Percentiles rank a stretch among this genome's conserved stretches.
These are phyloP conservation scores for Kwoniella mangroviensis DNA, from an alignment of 768 basidiomycete species.

Conservation along the genomic window DNA sequence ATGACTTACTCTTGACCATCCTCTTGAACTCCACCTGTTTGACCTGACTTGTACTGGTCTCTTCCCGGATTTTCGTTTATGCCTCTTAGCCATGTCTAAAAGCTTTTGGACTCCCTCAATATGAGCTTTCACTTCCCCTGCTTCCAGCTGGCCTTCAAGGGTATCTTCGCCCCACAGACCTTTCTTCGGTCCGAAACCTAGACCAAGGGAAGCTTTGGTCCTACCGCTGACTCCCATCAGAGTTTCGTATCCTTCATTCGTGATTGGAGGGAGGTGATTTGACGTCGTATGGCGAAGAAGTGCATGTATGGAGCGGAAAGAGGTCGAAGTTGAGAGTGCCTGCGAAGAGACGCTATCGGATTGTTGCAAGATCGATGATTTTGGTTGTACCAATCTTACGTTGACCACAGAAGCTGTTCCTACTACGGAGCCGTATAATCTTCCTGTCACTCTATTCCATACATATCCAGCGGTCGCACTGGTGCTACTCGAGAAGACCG, in stretches of 20 bases:
- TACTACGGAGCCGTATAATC: conserved; percentile 40
- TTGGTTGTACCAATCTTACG: conserved; percentile 28
- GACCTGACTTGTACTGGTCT: neutral
- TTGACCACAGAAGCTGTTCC: conserved; percentile 25
- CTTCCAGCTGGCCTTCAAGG: conserved; percentile 27
- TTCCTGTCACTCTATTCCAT: conserved; percentile 39
- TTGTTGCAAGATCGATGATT: conserved; percentile 1
- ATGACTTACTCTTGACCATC: conserved; percentile 33
- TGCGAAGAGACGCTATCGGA: neutral
- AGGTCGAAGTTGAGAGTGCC: neutral
- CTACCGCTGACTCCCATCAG: conserved; percentile 30
- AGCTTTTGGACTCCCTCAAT: conserved; percentile 12
- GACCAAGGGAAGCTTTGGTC: conserved; percentile 17
- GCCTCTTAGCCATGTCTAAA: neutral
- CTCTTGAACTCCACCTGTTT: conserved; percentile 31
- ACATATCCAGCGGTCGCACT: conserved; percentile 33
- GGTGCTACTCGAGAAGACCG: conserved; percentile 26
- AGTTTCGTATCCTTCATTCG: conserved; percentile 25
- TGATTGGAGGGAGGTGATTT: conserved; percentile 14
- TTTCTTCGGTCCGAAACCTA: conserved; percentile 47
- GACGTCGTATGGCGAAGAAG: conserved; percentile 3
- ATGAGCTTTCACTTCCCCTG: conserved; percentile 23
- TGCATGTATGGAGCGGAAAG: conserved; percentile 11
- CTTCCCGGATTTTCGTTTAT: neutral
- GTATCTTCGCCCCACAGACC: conserved; percentile 48